phyloP scores from a whole-genome alignment of 768 basidiomycete genomes.

The Boletus patriciae region DNA sequence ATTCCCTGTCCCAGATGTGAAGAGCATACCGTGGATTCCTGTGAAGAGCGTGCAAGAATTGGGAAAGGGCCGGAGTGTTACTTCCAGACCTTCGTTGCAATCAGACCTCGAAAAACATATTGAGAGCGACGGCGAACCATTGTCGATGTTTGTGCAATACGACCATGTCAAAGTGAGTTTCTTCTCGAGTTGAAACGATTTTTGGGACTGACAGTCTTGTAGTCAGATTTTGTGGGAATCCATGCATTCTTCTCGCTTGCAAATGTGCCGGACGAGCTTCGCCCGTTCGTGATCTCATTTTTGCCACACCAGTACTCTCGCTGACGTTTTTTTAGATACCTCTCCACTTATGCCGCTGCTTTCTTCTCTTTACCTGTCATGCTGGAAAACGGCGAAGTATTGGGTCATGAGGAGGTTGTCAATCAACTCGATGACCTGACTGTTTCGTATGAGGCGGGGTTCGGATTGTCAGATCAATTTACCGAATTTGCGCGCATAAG shows the following conservation, averaged over 20 bases:
- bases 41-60: slow-evolving; percentile 65
- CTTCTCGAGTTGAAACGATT: background rate
- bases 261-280: slow-evolving; percentile 68
- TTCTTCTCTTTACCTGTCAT: slow-evolving; percentile 89
- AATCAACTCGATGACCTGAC: slow-evolving; percentile 90
- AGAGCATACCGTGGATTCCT: slow-evolving; percentile 90
- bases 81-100: slow-evolving; percentile 32
- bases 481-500: slow-evolving; percentile 71
- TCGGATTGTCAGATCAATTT: slow-evolving; percentile 67
- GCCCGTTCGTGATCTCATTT: slow-evolving; percentile 51
- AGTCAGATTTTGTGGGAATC: slow-evolving; percentile 93
- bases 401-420: slow-evolving; percentile 88
- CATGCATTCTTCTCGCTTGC: slow-evolving; percentile 77
- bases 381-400: slow-evolving; percentile 61
- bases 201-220: slow-evolving; percentile 1
- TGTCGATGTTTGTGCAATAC: slow-evolving; percentile 92
- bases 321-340: slow-evolving; percentile 50
- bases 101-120: slow-evolving; percentile 61
- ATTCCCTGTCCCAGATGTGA: slow-evolving; percentile 91
- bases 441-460: slow-evolving; percentile 74
- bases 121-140: slow-evolving; percentile 57
- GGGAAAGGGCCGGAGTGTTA: slow-evolving; percentile 45
- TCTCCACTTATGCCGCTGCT: slow-evolving; percentile 73
- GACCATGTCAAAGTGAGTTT: slow-evolving; percentile 79
- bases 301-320: background rate